Evolutionary conservation across 2,329 filamentous ascomycete genomes (phyloP).

Genomic region (Ciborinia camelliae): DNA sequence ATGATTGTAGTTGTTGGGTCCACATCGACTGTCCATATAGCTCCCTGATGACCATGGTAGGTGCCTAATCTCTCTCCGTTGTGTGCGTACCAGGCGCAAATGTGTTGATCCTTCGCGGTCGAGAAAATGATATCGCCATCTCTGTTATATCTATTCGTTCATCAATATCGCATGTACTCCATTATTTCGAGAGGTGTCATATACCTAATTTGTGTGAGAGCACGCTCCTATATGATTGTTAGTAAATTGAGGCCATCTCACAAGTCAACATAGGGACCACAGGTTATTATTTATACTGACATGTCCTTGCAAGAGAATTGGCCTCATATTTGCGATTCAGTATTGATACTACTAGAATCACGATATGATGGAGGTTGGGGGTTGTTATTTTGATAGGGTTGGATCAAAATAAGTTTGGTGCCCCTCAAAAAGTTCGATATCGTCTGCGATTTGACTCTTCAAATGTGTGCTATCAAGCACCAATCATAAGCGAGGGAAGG

Average conservation of each 20-base stretch:
- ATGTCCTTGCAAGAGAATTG: conserved; percentile 93
- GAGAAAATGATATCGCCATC: conserved; percentile 98
- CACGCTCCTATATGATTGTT: conserved; percentile 62
- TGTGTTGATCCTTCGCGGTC: conserved; percentile 91
- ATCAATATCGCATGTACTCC: conserved; percentile 26
- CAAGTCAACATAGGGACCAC: too few species aligned
- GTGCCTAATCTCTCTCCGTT: conserved; percentile 97
- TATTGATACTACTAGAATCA: conserved; percentile 12
- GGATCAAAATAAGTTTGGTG: conserved; percentile 16
- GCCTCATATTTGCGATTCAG: conserved; percentile 71
- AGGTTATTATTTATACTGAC: conserved; percentile 44
- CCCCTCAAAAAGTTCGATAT: conserved; percentile 24
- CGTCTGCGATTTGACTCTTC: conserved; percentile 19
- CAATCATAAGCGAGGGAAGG: conserved; percentile 17
- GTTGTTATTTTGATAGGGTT: conserved; percentile 15
- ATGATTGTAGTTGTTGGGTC: conserved; percentile 89
- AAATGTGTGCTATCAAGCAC: conserved; percentile 18
- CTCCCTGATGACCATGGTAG: conserved; percentile 95
- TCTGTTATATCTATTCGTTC: conserved; percentile 66
- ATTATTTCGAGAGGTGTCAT: conserved; percentile 30
- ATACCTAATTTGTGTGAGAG: conserved; percentile 89
- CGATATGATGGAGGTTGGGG: conserved; percentile 9
- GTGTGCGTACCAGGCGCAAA: conserved; percentile 95
- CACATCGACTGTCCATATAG: conserved; percentile 97
- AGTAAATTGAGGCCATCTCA: conserved; percentile 17